These are phyloP conservation scores for Plasmodium coatneyi DNA, from an alignment of 169 alveolate species.

Conservation along the genomic window DNA sequence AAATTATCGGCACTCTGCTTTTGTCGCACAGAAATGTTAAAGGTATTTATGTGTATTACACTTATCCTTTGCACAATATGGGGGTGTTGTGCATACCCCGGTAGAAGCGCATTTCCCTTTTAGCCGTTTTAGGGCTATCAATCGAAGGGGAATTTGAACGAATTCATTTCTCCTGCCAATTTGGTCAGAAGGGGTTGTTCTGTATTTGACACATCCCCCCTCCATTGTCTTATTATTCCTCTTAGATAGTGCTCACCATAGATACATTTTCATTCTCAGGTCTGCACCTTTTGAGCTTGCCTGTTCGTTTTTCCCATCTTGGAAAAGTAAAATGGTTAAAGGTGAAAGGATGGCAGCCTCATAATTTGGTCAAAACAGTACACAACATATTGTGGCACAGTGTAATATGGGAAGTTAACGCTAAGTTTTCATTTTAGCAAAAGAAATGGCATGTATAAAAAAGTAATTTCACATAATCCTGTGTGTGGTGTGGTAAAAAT, in stretches of 20 bases:
- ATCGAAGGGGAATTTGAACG: background rate
- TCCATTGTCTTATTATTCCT: background rate
- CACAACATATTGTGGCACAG: background rate
- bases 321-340: background rate
- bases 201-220: background rate
- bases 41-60: background rate
- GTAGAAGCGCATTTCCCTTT: background rate
- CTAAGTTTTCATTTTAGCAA: background rate
- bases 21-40: background rate
- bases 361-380: background rate
- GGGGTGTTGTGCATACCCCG: background rate
- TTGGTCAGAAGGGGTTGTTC: background rate
- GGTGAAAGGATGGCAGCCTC: background rate
- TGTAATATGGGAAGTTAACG: background rate
- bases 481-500: background rate
- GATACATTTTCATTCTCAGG: background rate
- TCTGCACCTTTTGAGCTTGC: background rate
- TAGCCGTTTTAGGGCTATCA: background rate
- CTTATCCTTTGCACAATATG: background rate
- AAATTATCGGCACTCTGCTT: background rate
- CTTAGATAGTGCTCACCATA: background rate
- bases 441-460: background rate
- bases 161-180: background rate
- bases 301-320: background rate
- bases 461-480: background rate